Base-by-base conservation (phyloP, 1,139 yeast species). In the Protomyces lactucae-debilis region DNA sequence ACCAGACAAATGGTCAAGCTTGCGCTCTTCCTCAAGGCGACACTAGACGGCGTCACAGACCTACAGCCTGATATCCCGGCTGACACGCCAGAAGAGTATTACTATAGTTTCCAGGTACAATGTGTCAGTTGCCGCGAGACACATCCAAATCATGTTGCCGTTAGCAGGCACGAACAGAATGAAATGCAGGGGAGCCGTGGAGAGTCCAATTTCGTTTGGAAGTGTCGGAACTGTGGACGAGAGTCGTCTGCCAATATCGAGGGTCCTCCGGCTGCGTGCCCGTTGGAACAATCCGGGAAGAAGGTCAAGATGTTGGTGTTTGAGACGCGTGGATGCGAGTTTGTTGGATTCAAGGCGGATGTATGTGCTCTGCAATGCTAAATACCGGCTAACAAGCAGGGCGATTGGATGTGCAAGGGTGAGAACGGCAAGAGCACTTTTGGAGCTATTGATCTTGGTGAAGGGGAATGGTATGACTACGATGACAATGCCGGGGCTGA, bases 381-480 rank as follows among this genome's bases (percentile, higher is more conserved):
- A 40, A 12, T 21, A 18, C 35, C 9, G n/a, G 68, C 69, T 93
- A 21, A 43, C 25, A 16, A n/a, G n/a, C 48, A 43, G 48, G 48
- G 96, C 0, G 77, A 77, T 60, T 88, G 90, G 73, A 76, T 77
- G 57, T 88, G 92, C 66, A 76, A 74, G 54, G 88, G 89, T 2
- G 76, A 75, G 8, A 85, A 82, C 18, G 75, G 83, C 2, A 74
- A 76, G 9, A 57, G 51, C 3, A 23, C 18, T 3, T 88, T 88
- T 71, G 73, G 73, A 12, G 90, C 86, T 23, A 82, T 90, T n/a
- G 90, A 86, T 66, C 76, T 90, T 61, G 82, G 80, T 52, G 97
- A 90, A 52, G 84, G 83, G 55, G 98, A 93, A 73, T 92, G 97
- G 95, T 93, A 86, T 73, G 99, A 93, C 72, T 95, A 92, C 73